A percentile compares a stretch with the other conserved stretches of the same genome.
Conservation (phyloP, 345 rosid genomes). For the Acer yangbiense region DNA sequence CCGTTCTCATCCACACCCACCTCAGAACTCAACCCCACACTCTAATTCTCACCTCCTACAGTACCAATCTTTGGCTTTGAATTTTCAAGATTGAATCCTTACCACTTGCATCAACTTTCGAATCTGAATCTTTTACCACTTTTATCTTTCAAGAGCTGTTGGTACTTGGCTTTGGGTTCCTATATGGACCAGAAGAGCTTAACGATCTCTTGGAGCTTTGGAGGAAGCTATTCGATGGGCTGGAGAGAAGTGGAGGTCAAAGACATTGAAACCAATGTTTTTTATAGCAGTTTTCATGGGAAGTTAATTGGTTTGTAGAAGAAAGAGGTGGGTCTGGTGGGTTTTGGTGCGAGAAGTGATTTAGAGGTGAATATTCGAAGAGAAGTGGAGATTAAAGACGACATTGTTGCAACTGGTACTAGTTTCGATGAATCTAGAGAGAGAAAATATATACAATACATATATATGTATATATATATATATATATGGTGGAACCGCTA, state of each 20-base stretch:
- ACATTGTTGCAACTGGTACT: not conserved
- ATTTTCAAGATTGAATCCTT: too few species aligned
- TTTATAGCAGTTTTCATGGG: constrained; percentile 9
- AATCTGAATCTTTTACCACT: too few species aligned
- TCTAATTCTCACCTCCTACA: too few species aligned
- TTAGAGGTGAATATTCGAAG: constrained; percentile 42
- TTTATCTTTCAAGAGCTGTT: constrained; percentile 52
- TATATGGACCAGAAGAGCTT: constrained; percentile 80
- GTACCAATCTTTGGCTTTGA: too few species aligned
- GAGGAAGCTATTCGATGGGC: constrained; percentile 80
- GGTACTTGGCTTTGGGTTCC: constrained; percentile 75
- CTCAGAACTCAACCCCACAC: too few species aligned
- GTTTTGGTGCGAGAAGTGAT: constrained; percentile 26
- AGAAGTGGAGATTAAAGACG: constrained; percentile 31
- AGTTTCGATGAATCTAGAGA: not conserved
- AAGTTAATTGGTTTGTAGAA: constrained; percentile 43
- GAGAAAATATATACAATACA: not conserved
- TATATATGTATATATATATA: too few species aligned
- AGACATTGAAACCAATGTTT: constrained; percentile 20
- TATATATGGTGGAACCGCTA: too few species aligned
- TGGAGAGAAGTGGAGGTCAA: constrained; percentile 52
- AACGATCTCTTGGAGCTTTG: constrained; percentile 81
- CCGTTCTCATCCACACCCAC: too few species aligned
- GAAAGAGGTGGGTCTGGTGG: constrained; percentile 7
- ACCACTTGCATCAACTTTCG: too few species aligned